Evolutionary conservation across 371 early-diverging fungal genomes (phyloP).

Genomic region (Mucor piriformis): DNA sequence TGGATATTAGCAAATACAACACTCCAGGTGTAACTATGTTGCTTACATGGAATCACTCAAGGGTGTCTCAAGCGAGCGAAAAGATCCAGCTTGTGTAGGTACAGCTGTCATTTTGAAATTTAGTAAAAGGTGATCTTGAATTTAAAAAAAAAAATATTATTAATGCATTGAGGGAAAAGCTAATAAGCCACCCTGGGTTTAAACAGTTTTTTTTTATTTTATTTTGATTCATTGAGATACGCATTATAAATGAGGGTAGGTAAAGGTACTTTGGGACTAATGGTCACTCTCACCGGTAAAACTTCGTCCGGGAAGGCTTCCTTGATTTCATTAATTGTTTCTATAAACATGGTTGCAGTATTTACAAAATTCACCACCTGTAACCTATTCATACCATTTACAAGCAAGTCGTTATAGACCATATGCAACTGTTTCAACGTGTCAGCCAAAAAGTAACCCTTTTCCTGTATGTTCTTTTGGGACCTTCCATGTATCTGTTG

Average conservation of each 20-base stretch:
- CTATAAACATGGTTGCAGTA: background rate
- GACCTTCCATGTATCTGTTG: background rate
- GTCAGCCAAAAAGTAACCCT: background rate
- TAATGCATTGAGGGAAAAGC: background rate
- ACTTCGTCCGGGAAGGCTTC: background rate
- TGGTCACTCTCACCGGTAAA: background rate
- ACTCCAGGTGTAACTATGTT: background rate
- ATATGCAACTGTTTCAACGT: background rate
- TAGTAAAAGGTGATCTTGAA: background rate
- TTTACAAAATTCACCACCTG: slow-evolving; percentile 8
- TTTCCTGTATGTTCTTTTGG: background rate
- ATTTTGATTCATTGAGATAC: background rate
- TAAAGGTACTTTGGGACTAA: slow-evolving; percentile 2
- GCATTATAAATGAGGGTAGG: slow-evolving; percentile 9
- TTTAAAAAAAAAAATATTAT: background rate
- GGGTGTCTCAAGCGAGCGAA: slow-evolving; percentile 37
- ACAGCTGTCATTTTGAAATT: slow-evolving; percentile 25
- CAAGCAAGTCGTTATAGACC: background rate
- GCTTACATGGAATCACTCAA: slow-evolving; percentile 45
- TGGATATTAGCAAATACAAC: too few species aligned
- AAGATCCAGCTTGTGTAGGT: slow-evolving; percentile 44
- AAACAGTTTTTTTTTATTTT: too few species aligned
- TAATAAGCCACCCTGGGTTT: slow-evolving; percentile 20
- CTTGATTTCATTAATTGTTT: background rate
- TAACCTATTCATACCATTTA: background rate